phyloP scores from a whole-genome alignment of 2,329 filamentous ascomycete species.

The Xylariales sp. region DNA sequence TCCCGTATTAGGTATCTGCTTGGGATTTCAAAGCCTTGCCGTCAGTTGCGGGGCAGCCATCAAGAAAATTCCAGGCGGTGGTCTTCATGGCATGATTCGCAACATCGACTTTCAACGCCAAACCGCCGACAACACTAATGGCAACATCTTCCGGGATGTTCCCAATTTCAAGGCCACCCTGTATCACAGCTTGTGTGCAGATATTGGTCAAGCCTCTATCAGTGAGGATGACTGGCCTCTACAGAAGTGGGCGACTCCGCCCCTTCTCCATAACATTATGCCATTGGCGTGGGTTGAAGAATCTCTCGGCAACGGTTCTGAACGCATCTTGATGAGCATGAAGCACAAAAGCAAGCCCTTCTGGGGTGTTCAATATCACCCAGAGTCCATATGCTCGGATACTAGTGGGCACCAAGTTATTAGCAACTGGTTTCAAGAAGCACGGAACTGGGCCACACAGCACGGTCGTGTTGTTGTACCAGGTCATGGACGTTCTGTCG shows the following conservation, averaged over 20 bases:
- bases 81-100: constrained; percentile 78
- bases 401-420: constrained; percentile 60
- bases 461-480: constrained; percentile 6
- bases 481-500: neutral
- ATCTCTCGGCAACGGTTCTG: constrained; percentile 28
- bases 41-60: constrained; percentile 64
- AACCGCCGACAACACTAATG: constrained; percentile 17
- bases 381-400: constrained; percentile 83
- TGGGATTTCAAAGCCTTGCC: constrained; percentile 82
- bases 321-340: constrained; percentile 71
- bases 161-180: constrained; percentile 64
- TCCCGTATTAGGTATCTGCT: constrained; percentile 82
- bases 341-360: constrained; percentile 66
- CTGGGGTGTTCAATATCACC: constrained; percentile 88
- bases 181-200: constrained; percentile 64
- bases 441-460: constrained; percentile 49
- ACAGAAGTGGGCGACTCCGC: constrained; percentile 34
- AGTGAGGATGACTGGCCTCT: constrained; percentile 28
- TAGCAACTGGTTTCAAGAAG: constrained; percentile 69
- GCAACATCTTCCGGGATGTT: constrained; percentile 63
- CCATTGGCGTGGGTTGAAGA: constrained; percentile 62
- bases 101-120: constrained; percentile 50
- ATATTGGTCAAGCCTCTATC: constrained; percentile 45
- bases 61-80: constrained; percentile 56
- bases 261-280: constrained; percentile 36